These are phyloP conservation scores for Perkinsus marinus DNA, from an alignment of 169 alveolate genomes.

Conservation along the genomic window DNA sequence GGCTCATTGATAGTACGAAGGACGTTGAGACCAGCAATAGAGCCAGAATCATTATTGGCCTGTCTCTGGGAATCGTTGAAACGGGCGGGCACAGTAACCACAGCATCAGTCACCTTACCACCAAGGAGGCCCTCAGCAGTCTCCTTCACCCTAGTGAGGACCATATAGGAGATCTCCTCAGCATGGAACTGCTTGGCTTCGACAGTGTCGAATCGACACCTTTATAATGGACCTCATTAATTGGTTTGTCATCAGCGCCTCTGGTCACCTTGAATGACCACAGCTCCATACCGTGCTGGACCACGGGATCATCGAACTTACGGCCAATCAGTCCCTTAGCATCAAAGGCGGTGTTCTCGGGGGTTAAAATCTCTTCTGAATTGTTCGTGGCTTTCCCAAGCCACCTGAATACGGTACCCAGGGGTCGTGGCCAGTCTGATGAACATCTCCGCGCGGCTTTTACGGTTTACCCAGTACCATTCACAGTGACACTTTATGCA, in stretches of 20 bases:
- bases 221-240: slow-evolving; percentile 59
- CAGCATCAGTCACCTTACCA: slow-evolving; percentile 83
- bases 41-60: slow-evolving; percentile 93
- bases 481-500: too few relatives aligned
- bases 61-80: slow-evolving; percentile 90
- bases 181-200: slow-evolving; percentile 79
- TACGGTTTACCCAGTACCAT: too few relatives aligned
- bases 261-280: slow-evolving; percentile 78
- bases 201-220: too few relatives aligned
- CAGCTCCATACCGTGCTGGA: slow-evolving; percentile 70
- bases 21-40: slow-evolving; percentile 87
- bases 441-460: too few relatives aligned
- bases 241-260: slow-evolving; percentile 69
- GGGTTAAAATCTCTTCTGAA: too few relatives aligned
- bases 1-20: slow-evolving; percentile 92
- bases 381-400: too few relatives aligned
- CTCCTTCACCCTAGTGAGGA: slow-evolving; percentile 89
- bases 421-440: too few relatives aligned
- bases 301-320: slow-evolving; percentile 67
- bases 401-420: too few relatives aligned
- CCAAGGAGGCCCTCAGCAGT: slow-evolving; percentile 92
- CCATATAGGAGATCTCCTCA: slow-evolving; percentile 89
- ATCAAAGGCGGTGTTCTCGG: slow-evolving; percentile 80
- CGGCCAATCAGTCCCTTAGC: slow-evolving; percentile 85
- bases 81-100: slow-evolving; percentile 98